Base-by-base conservation (phyloP, 2,329 filamentous ascomycete genomes). In the Achaetomium macrosporum region DNA sequence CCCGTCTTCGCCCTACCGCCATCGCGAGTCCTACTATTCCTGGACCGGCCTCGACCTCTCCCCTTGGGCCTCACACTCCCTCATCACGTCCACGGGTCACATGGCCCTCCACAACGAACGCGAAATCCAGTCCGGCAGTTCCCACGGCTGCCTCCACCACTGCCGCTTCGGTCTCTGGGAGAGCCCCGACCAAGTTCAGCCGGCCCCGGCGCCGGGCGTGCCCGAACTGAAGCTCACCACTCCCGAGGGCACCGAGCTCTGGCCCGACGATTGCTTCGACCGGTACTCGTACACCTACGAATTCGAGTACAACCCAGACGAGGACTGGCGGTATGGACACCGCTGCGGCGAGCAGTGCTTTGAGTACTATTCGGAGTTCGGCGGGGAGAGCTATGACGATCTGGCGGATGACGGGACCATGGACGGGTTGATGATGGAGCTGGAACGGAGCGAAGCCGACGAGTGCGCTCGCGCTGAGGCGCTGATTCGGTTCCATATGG, bases 11-110 rank as follows among this genome's bases (percentile, higher is more conserved):
- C 42, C 31, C 25, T 51, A 55, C 43, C 40, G 29, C n/a, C 3
- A 1, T 25, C 35, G 44, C 36, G 15, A 29, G 0, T 37, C 53
- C 6, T 2, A 19, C 10, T 1, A 20, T 5, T 37, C 40, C 16
- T 41, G 53, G 53, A 49, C 44, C 15, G 45, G 48, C 12, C 35
- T 51, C 10, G 48, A 51, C 4, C 12, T 6, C 7, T 36, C 44
- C 16, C 4, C 10, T 16, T 55, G 53, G 53, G 53, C 44, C 10
- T 0, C 5, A 3, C 1, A 35, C 12, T 36, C 13, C 13, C 45
- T 20, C 53, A 20, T 55, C 13, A 31, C 41, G 16, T 6, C 11
- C 1, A 11, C 3, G 7, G 12, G 35, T n/a, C 44, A 42, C 29
- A 15, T 55, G 17, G 44, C 9, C 15, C 1, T 45, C 8, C 15